phyloP scores from a whole-genome alignment of 2,329 filamentous ascomycete genomes.

The Bisporella sp. region DNA sequence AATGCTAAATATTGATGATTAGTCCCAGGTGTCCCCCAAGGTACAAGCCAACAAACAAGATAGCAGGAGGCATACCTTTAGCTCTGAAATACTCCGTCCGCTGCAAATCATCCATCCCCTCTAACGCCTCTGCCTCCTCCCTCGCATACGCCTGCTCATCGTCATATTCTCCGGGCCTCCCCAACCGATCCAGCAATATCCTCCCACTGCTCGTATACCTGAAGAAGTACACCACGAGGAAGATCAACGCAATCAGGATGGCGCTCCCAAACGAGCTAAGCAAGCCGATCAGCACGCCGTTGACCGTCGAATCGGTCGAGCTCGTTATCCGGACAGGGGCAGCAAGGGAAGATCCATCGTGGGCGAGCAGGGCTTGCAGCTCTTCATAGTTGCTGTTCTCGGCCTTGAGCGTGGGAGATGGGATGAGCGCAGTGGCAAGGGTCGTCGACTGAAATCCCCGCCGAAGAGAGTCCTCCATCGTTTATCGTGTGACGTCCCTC shows the following conservation, averaged over 20 bases:
- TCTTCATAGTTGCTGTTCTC: no score
- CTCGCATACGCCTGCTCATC: constrained; percentile 92
- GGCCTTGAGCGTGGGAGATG: no score
- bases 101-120: constrained; percentile 91
- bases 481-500: background rate
- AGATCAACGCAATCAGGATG: constrained; percentile 71
- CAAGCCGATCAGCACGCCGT: constrained; percentile 88
- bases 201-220: constrained; percentile 81
- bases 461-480: background rate
- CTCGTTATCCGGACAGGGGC: no score
- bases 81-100: constrained; percentile 86
- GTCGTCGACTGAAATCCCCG: no score
- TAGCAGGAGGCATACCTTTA: constrained; percentile 61
- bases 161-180: constrained; percentile 90
- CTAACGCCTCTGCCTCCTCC: constrained; percentile 91
- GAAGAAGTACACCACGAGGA: constrained; percentile 86
- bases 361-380: background rate
- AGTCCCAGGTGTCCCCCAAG: no score
- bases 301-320: constrained; percentile 37
- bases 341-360: background rate
- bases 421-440: no score
- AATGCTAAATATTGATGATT: constrained; percentile 56
- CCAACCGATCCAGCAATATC: constrained; percentile 89
- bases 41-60: background rate
- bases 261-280: constrained; percentile 92